Evolutionary conservation across 352 stramenopile species (phyloP).

Genomic region (Globisporangium recalcitrans): DNA sequence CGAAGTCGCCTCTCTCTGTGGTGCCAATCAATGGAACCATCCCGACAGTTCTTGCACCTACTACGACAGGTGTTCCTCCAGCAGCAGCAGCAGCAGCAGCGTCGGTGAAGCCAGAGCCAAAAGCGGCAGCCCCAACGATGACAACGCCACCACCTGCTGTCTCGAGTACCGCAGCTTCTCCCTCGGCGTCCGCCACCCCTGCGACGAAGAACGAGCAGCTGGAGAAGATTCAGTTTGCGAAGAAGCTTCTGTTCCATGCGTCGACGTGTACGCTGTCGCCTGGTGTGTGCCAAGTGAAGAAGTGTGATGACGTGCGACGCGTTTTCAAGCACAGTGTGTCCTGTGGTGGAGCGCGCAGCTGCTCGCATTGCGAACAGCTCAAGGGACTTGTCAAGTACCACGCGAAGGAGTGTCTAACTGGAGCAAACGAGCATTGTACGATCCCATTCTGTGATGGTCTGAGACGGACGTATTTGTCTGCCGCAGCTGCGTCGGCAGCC

Average conservation of each 20-base stretch:
- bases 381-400: slow-evolving; percentile 84
- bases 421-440: slow-evolving; percentile 58
- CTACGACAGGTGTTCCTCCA: background rate
- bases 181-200: slow-evolving; percentile 17
- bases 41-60: background rate
- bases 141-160: background rate
- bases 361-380: slow-evolving; percentile 76
- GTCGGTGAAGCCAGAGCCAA: slow-evolving; percentile 32
- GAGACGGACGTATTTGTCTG: slow-evolving; percentile 50
- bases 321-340: slow-evolving; percentile 85
- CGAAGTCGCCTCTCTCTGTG: background rate
- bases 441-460: slow-evolving; percentile 84
- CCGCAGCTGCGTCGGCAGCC: slow-evolving; percentile 24
- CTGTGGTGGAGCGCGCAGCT: slow-evolving; percentile 59
- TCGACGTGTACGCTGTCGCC: slow-evolving; percentile 54
- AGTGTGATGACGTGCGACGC: slow-evolving; percentile 79
- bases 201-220: slow-evolving; percentile 49
- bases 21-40: background rate
- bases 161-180: slow-evolving; percentile 13
- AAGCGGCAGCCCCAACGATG: slow-evolving; percentile 1
- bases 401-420: slow-evolving; percentile 66
- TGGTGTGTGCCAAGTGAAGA: slow-evolving; percentile 76
- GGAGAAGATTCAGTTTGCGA: slow-evolving; percentile 84
- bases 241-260: slow-evolving; percentile 73
- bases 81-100: slow-evolving; percentile 14